Evolutionary conservation across 1,284 basidiomycete genomes (phyloP), one percentile per base, ranked within the genome.

Genomic region (Leucoagaricus sp.): DNA sequence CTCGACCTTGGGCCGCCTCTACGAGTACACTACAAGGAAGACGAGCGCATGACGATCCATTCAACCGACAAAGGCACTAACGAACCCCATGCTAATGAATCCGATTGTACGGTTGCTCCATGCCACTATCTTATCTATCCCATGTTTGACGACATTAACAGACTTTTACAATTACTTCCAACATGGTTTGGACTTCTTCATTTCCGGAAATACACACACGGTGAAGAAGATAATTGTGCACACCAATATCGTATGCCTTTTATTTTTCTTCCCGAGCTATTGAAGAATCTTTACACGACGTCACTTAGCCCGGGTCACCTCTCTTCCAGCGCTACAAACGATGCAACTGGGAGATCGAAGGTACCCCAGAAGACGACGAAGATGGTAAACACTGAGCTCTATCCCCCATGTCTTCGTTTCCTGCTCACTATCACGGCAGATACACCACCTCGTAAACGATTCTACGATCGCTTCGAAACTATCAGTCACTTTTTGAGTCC

Each of bases 131-230:
- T 47, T 21, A 25, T 56, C 47, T 40, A 17, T 33, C 25, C 15
- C n/a, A 49, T 33, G 25, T 26, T 36, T 26, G 15, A 38, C 15
- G 56, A n/a, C 25, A 40, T n/a, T 15, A 25, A 2, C 58, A 91
- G 91, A 93, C 70, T 96, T 95, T 71, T 94, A 93, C 75, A 95
- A 95, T 67, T 96, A 95, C 68, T 93, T 95, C 63, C 89, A 93
- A 64, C 84, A 92, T 65, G 93, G 93, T 1, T 71, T 96, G 10
- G 93, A 96, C 67, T 91, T 94, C 61, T 78, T 94, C 21, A 77
- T 95, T 33, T 88, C 86, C 2, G 87, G 88, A 17, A 74, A 78
- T 15, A 83, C 81, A 0, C 88, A 91, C 65, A 64, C 81, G 2
- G 89, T 95, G n/a, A 83, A 80, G 66, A 96, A 96, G 78, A 87